Evolutionary conservation across 306 rosid species (phyloP).

Genomic region (Lathyrus sativus): DNA sequence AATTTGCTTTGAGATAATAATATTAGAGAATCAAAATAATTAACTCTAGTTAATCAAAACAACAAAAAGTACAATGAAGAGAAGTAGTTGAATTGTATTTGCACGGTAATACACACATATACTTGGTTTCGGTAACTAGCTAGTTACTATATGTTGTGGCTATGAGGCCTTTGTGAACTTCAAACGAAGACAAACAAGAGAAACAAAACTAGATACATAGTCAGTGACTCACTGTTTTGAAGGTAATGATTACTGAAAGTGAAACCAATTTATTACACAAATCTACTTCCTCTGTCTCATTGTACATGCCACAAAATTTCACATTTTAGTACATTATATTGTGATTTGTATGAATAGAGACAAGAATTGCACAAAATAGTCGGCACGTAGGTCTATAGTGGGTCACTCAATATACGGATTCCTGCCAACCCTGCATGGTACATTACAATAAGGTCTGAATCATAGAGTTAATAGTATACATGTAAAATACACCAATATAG

Average conservation of each 20-base stretch:
- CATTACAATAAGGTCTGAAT: slow-evolving; percentile 27
- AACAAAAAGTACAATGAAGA: not conserved
- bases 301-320: slow-evolving; percentile 10
- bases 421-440: slow-evolving; percentile 28
- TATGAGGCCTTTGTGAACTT: not conserved
- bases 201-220: slow-evolving; percentile 31
- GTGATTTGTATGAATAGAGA: slow-evolving; percentile 11
- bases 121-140: slow-evolving; percentile 27
- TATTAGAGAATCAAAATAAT: not conserved
- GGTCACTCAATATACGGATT: slow-evolving; percentile 12
- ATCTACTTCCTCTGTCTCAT: slow-evolving; percentile 14
- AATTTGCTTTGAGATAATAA: not conserved
- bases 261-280: slow-evolving; percentile 24
- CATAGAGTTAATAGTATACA: slow-evolving; percentile 15
- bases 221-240: slow-evolving; percentile 34
- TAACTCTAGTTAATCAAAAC: not conserved
- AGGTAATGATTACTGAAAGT: slow-evolving; percentile 37
- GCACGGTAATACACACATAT: not conserved
- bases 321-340: not conserved
- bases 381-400: slow-evolving; percentile 35
- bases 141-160: slow-evolving; percentile 29
- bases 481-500: slow-evolving; percentile 9
- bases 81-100: not conserved
- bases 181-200: slow-evolving; percentile 14
- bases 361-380: slow-evolving; percentile 29